These are phyloP conservation scores for Wickerhamomyces hampshirensis DNA, from an alignment of 805 yeast species.

Conservation along the genomic window DNA sequence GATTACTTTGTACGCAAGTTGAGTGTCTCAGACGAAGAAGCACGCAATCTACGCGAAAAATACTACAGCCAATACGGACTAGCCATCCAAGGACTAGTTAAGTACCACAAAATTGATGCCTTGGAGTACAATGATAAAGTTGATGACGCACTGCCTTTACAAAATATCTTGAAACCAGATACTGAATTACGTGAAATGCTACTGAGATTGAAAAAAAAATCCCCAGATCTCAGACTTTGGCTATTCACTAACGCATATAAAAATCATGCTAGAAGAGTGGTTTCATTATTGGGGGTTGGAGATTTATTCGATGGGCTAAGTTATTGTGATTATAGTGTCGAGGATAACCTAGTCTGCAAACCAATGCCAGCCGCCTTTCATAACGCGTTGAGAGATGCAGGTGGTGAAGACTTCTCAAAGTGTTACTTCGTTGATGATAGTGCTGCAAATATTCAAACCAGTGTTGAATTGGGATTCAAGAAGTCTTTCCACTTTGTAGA, in stretches of 20 bases:
- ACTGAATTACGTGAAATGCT: conserved; percentile 48
- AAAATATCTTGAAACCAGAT: conserved; percentile 67
- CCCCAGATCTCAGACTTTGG: conserved; percentile 75
- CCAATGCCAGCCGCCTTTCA: conserved; percentile 75
- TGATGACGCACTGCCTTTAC: conserved; percentile 89
- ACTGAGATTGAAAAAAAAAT: conserved; percentile 33
- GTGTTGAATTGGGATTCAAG: conserved; percentile 66
- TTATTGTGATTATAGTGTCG: conserved; percentile 73
- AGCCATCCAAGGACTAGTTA: conserved; percentile 83
- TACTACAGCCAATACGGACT: conserved; percentile 88
- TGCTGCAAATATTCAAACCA: conserved; percentile 71
- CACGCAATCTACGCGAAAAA: conserved; percentile 60
- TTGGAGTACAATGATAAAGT: conserved; percentile 82
- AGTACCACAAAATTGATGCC: conserved; percentile 69
- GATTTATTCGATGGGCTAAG: conserved; percentile 93
- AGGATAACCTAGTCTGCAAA: conserved; percentile 71
- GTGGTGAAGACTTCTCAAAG: conserved; percentile 40
- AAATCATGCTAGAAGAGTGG: conserved; percentile 81
- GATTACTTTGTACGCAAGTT: conserved; percentile 68
- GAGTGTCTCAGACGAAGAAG: conserved; percentile 63
- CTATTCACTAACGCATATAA: conserved; percentile 91
- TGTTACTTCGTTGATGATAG: conserved; percentile 88
- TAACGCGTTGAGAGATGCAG: conserved; percentile 61
- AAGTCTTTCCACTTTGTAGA: conserved; percentile 74
- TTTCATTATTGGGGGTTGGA: conserved; percentile 79